These are phyloP conservation scores for Mycena epipterygia DNA, from an alignment of 768 basidiomycete species.

Conservation along the genomic window DNA sequence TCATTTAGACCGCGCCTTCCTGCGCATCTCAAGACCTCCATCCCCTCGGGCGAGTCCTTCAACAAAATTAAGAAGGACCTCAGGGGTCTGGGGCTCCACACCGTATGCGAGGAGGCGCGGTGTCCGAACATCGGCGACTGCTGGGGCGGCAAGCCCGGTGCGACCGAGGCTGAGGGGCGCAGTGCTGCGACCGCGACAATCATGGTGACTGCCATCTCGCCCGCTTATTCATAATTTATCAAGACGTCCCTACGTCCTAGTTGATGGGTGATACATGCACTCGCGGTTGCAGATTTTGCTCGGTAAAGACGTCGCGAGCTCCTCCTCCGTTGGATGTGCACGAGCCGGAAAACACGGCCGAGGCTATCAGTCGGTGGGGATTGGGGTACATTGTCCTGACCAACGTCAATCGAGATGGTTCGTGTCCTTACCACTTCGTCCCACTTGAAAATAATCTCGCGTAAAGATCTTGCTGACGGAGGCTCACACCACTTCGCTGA, in stretches of 20 bases:
- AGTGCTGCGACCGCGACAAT: conserved; percentile 96
- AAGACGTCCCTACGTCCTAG: conserved; percentile 55
- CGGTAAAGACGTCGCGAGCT: conserved; percentile 91
- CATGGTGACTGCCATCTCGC: conserved; percentile 73
- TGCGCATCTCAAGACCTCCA: conserved; percentile 89
- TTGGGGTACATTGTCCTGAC: conserved; percentile 98
- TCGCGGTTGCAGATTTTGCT: conserved; percentile 96
- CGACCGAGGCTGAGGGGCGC: conserved; percentile 77
- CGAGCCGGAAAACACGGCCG: conserved; percentile 98
- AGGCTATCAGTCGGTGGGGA: conserved; percentile 98
- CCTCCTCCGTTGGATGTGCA: conserved; percentile 95
- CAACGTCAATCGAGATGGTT: conserved; percentile 96
- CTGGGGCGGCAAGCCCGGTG: conserved; percentile 89
- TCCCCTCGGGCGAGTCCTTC: conserved; percentile 91
- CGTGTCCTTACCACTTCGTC: conserved; percentile 4
- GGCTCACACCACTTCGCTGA: conserved; percentile 96
- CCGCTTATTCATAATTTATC: conserved; percentile 14
- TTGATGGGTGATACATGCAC: conserved; percentile 99
- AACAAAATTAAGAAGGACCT: conserved; percentile 96
- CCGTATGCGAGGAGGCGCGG: conserved; percentile 98
- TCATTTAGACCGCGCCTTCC: conserved; percentile 84
- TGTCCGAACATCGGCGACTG: conserved; percentile 99
- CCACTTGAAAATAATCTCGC: background rate
- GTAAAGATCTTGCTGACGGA: conserved; percentile 88
- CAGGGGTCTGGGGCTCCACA: conserved; percentile 90